Evolutionary conservation across 139 green algal species (phyloP), one percentile per base, ranked within the genome.

Genomic region (Pseudopediastrum boryanum): DNA sequence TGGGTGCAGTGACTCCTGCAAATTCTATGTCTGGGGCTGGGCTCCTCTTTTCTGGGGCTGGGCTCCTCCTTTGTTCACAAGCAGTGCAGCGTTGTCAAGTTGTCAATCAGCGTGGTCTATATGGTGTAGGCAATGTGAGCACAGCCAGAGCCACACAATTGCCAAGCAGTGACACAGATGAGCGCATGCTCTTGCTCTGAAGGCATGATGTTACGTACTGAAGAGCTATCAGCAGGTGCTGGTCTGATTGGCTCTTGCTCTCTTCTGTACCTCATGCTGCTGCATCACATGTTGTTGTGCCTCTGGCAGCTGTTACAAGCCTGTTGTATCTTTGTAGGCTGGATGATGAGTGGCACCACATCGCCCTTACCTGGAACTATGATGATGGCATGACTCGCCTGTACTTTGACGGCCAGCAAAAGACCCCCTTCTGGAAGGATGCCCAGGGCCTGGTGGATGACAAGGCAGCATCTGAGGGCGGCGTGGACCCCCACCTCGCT

Each of bases 301-400:
- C 8, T 43, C 43, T 48, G 62, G 7, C 6, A 21, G 29, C 62
- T 27, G n/a, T 19, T 36, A 48, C 7, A 4, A 4, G 31, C 65
- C 35, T 35, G 63, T 23, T 61, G 10, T 29, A 27, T n/a, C 65
- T 3, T n/a, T 63, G 50, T 79, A 94, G 92, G 92, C 71, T 77
- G 51, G 93, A 97, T 59, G 78, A 87, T 42, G 12, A 82, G 2
- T 97, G 93, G 93, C 93, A 97, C 63, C 93, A 97, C 81, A 41
- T 97, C 2, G 92, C 93, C 0, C 84, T 93, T 2, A 94, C 89
- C 2, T 97, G 93, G 93, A 68, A 85, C 27, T 78, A 83, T 33
- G 71, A 85, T 2, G 89, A 77, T 27, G 93, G 93, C 39, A 38
- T 84, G 19, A 88, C 86, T 4, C 10, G 68, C 12, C 64, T 95